These are phyloP conservation scores for Botryotinia narcissicola DNA, from an alignment of 2,329 filamentous ascomycete species.

Conservation along the genomic window DNA sequence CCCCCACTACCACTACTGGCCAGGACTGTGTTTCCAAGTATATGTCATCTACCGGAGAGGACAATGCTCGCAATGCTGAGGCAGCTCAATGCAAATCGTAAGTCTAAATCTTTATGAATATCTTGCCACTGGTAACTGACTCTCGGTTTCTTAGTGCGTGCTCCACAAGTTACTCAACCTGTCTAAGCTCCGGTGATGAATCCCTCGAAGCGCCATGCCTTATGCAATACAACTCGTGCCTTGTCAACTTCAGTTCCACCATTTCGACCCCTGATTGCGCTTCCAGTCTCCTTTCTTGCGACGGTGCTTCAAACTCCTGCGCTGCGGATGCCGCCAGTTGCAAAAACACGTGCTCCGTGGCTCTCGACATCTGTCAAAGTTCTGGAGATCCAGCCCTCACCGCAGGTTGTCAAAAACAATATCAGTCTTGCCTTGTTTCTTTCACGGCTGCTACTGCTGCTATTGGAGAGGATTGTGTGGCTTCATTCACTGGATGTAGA, in stretches of 20 bases:
- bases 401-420: constrained; percentile 17
- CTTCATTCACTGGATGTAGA: not conserved
- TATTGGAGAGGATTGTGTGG: constrained; percentile 12
- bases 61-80: constrained; percentile 18
- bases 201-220: constrained; percentile 18
- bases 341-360: constrained; percentile 25
- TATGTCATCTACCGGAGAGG: constrained; percentile 16
- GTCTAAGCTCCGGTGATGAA: constrained; percentile 19
- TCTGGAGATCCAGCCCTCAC: constrained; percentile 18
- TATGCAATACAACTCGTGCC: constrained; percentile 19
- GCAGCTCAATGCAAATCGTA: constrained; percentile 24
- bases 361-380: constrained; percentile 20
- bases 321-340: constrained; percentile 16
- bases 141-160: not conserved
- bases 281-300: not conserved
- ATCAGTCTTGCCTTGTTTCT: constrained; percentile 20
- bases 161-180: constrained; percentile 10
- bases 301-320: constrained; percentile 18
- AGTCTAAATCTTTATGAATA: not conserved
- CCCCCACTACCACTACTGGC: not conserved
- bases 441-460: constrained; percentile 16
- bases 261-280: not conserved
- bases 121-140: not conserved
- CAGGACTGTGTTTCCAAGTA: constrained; percentile 25
- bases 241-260: constrained; percentile 4